These are phyloP conservation scores for Suillus spraguei DNA, from an alignment of 768 basidiomycete species.

Conservation along the genomic window DNA sequence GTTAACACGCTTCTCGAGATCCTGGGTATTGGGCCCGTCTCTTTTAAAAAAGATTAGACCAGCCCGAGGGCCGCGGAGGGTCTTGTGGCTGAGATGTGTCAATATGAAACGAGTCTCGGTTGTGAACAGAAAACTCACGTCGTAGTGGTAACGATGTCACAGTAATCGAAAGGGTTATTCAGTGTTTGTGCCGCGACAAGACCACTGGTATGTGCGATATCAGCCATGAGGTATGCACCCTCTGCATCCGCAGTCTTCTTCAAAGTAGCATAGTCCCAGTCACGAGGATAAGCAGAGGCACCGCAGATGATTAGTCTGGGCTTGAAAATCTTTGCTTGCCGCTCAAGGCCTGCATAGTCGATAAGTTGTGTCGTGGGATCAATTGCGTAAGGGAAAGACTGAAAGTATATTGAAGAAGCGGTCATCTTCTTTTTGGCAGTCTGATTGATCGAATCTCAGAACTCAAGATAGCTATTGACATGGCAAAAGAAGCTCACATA, in stretches of 20 bases:
- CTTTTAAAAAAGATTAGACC: constrained; percentile 99
- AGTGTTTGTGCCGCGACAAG: constrained; percentile 92
- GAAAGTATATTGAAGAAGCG: constrained; percentile 99
- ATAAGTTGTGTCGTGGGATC: constrained; percentile 83
- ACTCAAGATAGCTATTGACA: neutral
- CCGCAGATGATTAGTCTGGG: constrained; percentile 95
- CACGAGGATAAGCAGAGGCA: constrained; percentile 97
- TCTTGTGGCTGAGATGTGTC: constrained; percentile 78
- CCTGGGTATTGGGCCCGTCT: constrained; percentile 76
- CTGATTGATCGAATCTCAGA: constrained; percentile 38
- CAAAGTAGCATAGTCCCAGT: constrained; percentile 92
- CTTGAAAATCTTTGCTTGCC: constrained; percentile 94
- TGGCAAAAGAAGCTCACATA: constrained; percentile 57
- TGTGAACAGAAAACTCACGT: constrained; percentile 55
- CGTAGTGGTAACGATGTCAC: constrained; percentile 97
- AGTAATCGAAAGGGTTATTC: constrained; percentile 90
- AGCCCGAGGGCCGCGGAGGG: constrained; percentile 96
- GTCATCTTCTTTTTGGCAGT: constrained; percentile 99
- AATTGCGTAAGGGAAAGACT: constrained; percentile 92
- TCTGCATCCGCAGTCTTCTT: constrained; percentile 83
- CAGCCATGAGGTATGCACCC: constrained; percentile 92
- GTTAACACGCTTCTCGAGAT: constrained; percentile 96
- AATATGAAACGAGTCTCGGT: constrained; percentile 5
- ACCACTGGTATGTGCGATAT: constrained; percentile 97
- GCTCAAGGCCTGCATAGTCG: constrained; percentile 80